These are phyloP conservation scores for Calonectria hawksworthii DNA, from an alignment of 2,329 filamentous ascomycete genomes.

Conservation along the genomic window DNA sequence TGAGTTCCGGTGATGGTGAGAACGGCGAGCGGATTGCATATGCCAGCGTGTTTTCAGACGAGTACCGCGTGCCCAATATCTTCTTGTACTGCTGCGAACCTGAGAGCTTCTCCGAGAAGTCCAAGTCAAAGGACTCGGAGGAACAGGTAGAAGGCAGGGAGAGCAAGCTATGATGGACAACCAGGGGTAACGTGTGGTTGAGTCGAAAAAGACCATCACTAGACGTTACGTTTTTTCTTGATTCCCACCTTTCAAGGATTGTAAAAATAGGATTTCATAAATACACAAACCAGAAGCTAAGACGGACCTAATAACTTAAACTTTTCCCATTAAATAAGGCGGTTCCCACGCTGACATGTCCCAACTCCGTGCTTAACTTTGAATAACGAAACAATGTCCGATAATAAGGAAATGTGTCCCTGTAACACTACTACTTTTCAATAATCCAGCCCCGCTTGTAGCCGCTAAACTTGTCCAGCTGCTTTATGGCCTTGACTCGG, in stretches of 20 bases:
- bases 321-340: not conserved
- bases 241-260: not conserved
- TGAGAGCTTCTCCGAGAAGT: not conserved
- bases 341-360: not conserved
- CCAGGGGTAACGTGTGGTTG: too few species aligned
- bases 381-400: not conserved
- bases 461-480: not conserved
- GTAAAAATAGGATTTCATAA: not conserved
- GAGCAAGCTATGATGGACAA: not conserved
- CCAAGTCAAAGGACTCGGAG: not conserved
- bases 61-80: constrained; percentile 9
- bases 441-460: not conserved
- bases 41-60: not conserved
- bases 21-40: not conserved
- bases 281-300: not conserved
- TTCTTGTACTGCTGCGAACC: constrained; percentile 21
- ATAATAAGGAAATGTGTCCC: not conserved
- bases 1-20: not conserved
- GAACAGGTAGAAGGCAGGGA: not conserved
- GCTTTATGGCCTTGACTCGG: not conserved
- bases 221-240: not conserved
- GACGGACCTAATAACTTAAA: not conserved
- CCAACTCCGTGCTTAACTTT: not conserved
- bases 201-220: not conserved
- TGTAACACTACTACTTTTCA: not conserved